Evolutionary conservation across 495 filamentous ascomycete genomes (phyloP).

Genomic region (Penicillium paxilli): DNA sequence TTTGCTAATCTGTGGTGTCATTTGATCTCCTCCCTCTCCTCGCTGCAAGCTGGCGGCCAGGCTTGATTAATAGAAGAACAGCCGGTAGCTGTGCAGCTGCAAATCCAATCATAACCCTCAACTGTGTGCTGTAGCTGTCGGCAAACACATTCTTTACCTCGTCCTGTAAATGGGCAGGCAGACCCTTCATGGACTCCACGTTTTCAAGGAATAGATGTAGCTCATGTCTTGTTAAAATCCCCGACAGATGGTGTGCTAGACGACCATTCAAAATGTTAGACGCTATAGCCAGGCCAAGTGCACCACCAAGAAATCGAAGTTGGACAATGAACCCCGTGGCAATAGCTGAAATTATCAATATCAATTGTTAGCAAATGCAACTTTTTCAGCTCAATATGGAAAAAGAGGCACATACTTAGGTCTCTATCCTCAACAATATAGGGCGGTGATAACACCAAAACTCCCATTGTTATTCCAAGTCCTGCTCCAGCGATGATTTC

Average conservation of each 20-base stretch:
- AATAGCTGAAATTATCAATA: constrained; percentile 33
- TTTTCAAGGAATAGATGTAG: constrained; percentile 29
- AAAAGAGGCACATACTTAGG: constrained; percentile 30
- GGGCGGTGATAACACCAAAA: constrained; percentile 50
- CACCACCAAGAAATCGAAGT: constrained; percentile 57
- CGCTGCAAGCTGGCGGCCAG: constrained; percentile 19
- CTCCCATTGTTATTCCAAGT: constrained; percentile 34
- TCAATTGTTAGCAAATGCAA: not conserved
- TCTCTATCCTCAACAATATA: constrained; percentile 50
- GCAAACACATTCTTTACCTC: constrained; percentile 20
- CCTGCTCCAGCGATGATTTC: constrained; percentile 57
- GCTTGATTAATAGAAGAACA: constrained; percentile 18
- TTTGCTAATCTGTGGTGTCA: not conserved
- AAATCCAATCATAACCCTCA: constrained; percentile 33
- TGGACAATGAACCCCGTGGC: constrained; percentile 58
- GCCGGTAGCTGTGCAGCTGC: constrained; percentile 26
- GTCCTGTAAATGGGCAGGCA: constrained; percentile 12
- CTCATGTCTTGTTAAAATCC: constrained; percentile 15
- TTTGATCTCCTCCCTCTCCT: not conserved
- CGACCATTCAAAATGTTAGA: constrained; percentile 36
- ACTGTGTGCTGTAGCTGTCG: constrained; percentile 22
- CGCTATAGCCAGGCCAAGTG: constrained; percentile 48
- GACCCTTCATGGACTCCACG: constrained; percentile 5
- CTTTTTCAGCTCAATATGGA: not conserved
- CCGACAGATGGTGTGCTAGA: constrained; percentile 20